Base-by-base conservation (phyloP, 805 yeast genomes). In the Candida pini region DNA sequence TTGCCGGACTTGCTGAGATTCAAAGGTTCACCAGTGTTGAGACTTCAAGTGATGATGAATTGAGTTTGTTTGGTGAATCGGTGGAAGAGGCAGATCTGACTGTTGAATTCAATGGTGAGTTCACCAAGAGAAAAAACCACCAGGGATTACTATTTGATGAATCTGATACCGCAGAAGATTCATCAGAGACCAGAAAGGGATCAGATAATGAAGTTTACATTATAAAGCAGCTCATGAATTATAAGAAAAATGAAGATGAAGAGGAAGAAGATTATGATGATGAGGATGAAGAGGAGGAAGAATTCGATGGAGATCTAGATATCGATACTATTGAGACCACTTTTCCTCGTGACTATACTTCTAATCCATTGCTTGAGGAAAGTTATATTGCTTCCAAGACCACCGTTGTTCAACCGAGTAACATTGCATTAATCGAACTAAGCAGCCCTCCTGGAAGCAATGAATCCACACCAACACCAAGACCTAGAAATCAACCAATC, bases 1-100 rank as follows among this genome's bases (percentile, higher is more conserved):
- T 48, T 41, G 55, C 53, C 2, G 48, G 44, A 24, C 45, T 45
- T 19, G 51, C 42, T 4, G 58, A 51, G 33, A 22, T 54, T 20
- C 46, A 43, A 28, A 30, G 47, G 16, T 48, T 51, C 19, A 23
- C 52, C 10, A 48, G 40, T 3, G 35, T 5, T 22, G 25, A 22
- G 25, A 13, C 41, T 6, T 31, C 46, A n/a, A 25, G 35, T 10
- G 43, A 40, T 21, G 29, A 39, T 16, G 42, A 38, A 18, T 23
- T 24, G 24, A 15, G n/a, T 8, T 30, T 40, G 23, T 23, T 45
- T 24, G 45, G n/a, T n/a, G n/a, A n/a, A n/a, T n/a, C n/a, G n/a
- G n/a, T n/a, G n/a, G n/a, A n/a, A n/a, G n/a, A n/a, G n/a, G n/a
- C n/a, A n/a, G n/a, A 40, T 26, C 26, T 44, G 13, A 33, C 23